Base-by-base conservation (phyloP, 139 green algal species). In the Closterium sp. region DNA sequence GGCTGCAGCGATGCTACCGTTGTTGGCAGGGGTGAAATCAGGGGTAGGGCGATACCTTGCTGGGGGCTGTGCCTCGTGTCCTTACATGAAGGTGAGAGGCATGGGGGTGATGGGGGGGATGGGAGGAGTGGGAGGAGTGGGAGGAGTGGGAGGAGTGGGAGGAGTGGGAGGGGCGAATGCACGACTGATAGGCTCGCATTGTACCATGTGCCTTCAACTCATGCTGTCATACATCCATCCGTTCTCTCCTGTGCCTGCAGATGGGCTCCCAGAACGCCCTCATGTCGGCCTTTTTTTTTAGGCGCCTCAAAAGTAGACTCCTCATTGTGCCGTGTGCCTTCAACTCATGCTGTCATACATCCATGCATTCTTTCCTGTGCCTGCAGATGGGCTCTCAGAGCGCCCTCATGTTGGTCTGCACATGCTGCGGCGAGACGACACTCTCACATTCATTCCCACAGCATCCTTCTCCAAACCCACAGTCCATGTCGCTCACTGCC, bases 31-130 rank as follows among this genome's bases (percentile, higher is more conserved):
- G 90, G 95, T 87, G 93, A 94, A 69, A 87, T 86, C 21, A 35
- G 97, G 98, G 23, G 98, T 99, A 94, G 98, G 98, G 21, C 99
- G 98, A 93, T 97, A 95, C 2, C 34, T 96, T 21, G 96, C 98
- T 93, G 98, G 81, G 1, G 81, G 81, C n/a, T 89, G 38, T 98
- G 38, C 55, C 81, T 38, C 33, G 6, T 86, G 81, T 23, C 81
- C 81, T 33, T 85, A 28, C 16, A 33, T 92, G 55, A 91, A 91
- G 88, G 88, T 91, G 34, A 36, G 97, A 98, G 98, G 95, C 2
- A 34, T 87, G 84, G 19, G 32, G 4, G 33, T 10, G 84, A 38
- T 76, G 33, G 32, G 32, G 2, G 33, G 4, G 19, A 34, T 2
- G 1, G 4, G 28, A 3, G 2, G 81, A 33, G 4, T 97, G 23